Evolutionary conservation across 2,329 filamentous ascomycete genomes (phyloP), one percentile per base, ranked within the genome.

Genomic region (Ilyonectria destructans): DNA sequence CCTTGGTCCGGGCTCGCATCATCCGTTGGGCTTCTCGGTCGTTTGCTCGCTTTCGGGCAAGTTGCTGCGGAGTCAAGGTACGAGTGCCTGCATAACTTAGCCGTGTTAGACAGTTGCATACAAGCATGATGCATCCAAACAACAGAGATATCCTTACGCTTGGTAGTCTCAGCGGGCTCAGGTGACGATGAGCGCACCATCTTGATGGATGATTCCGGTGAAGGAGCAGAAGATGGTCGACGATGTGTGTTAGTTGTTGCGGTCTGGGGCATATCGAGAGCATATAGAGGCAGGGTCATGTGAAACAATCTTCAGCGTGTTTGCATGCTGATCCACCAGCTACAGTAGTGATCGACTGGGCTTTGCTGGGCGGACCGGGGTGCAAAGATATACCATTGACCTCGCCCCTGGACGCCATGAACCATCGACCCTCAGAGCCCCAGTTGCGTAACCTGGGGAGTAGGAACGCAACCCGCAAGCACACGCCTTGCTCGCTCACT

Each of bases 41-140:
- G 83, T 97, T 97, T 76, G 94, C 93, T 71, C 95, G 88, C 85
- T 97, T 98, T 81, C 95, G 93, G 33, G 92, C 93, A 67, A 97
- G 88, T 82, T 97, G 95, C 69, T 95, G 93, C 6, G 94, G 93
- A 12, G 94, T 97, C 78, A 97, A 87, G 77, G 93, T 96, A n/a
- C n/a, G n/a, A n/a, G n/a, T n/a, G n/a, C n/a, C n/a, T n/a, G n/a
- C n/a, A n/a, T n/a, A n/a, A n/a, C n/a, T n/a, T n/a, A n/a, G n/a
- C n/a, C n/a, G n/a, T n/a, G n/a, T n/a, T n/a, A n/a, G n/a, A n/a
- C n/a, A n/a, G n/a, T n/a, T n/a, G n/a, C n/a, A n/a, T n/a, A n/a
- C n/a, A n/a, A n/a, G n/a, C n/a, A n/a, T n/a, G n/a, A n/a, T n/a
- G n/a, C n/a, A n/a, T n/a, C n/a, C n/a, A n/a, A n/a, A n/a, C n/a